Evolutionary conservation across 129 eudicot genomes (phyloP), one percentile per base, ranked within the genome.

Genomic region (Arctium lappa): DNA sequence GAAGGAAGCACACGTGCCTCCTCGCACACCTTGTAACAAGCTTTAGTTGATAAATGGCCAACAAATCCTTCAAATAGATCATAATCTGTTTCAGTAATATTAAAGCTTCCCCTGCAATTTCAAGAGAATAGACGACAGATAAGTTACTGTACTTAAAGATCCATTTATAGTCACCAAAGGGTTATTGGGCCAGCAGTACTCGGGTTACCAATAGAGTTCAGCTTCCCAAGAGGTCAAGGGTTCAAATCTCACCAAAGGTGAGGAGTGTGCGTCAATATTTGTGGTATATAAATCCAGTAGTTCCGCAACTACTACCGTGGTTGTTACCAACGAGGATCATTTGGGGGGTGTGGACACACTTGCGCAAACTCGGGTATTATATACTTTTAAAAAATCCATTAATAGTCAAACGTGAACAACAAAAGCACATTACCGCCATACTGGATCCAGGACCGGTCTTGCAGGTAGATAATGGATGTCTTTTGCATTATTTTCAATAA

Each of bases 11-110:
- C 71, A 42, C 42, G 50, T 70, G 93, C 97, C 73, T 86, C 93
- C 1, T 78, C 79, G 37, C 66, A 75, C 34, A 83, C 97, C 77
- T 82, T 89, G 5, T 2, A 37, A 83, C 95, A 80, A 44, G 90
- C 95, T 86, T 79, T 87, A 77, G 22, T 76, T 33, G 97, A 93
- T 69, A 91, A 56, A 79, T 91, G 93, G 32, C 88, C 97, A 42
- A 88, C 87, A 79, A 89, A 68, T 60, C 92, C 94, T 48, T 90
- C 92, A 65, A 84, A 75, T 62, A 39, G 16, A 72, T 71, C 86
- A 60, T 84, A 72, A 34, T 87, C 74, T 62, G 77, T 69, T 77
- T 85, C 44, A 82, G 16, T 40, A 15, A 89, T 83, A n/a, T 68
- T 38, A 80, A 93, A 91, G 34, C 78, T 80, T 86, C 95, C 95